These are phyloP conservation scores for Macrophomina tecta DNA, from an alignment of 2,329 filamentous ascomycete species.

Conservation along the genomic window DNA sequence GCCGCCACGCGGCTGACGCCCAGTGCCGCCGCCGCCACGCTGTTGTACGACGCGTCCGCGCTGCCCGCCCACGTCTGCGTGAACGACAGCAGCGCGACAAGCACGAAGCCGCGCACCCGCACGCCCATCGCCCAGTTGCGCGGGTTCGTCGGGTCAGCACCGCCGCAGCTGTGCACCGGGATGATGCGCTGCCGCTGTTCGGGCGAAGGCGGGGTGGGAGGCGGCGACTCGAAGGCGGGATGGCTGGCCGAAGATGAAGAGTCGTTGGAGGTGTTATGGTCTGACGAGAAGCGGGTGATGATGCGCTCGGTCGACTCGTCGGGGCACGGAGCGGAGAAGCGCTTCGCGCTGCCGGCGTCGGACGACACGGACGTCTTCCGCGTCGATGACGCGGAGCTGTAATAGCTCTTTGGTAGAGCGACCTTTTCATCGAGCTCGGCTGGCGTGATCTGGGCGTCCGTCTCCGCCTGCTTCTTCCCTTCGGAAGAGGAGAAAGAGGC, in stretches of 20 bases:
- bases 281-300: conserved; percentile 9
- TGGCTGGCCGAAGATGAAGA: background rate
- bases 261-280: background rate
- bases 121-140: conserved; percentile 10
- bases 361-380: background rate
- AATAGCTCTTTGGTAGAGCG: background rate
- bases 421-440: background rate
- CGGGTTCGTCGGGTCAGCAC: conserved; percentile 21
- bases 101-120: conserved; percentile 1
- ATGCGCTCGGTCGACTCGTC: conserved; percentile 13
- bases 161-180: conserved; percentile 15
- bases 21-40: background rate
- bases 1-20: conserved; percentile 5
- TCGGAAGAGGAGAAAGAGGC: background rate
- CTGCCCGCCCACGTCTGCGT: conserved; percentile 24
- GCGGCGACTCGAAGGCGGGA: background rate
- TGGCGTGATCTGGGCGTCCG: no score
- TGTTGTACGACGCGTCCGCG: conserved; percentile 16
- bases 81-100: conserved; percentile 14
- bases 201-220: background rate
- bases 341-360: background rate
- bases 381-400: background rate
- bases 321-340: conserved; percentile 2
- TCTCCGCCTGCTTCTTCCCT: no score
- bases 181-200: conserved; percentile 9